These are phyloP conservation scores for Citropsis articulata DNA, from an alignment of 345 rosid genomes.

Conservation along the genomic window DNA sequence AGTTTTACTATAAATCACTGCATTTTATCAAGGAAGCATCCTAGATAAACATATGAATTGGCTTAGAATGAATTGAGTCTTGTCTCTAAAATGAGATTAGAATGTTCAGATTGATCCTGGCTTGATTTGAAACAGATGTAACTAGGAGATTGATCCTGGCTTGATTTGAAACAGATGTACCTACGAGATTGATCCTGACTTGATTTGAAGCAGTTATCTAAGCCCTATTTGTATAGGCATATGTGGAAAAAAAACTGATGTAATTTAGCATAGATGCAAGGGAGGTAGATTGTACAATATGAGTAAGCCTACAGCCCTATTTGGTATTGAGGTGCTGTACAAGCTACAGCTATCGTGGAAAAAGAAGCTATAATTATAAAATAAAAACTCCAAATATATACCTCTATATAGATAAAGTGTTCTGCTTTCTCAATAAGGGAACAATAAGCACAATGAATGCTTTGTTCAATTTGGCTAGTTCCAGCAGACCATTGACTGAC, in stretches of 20 bases:
- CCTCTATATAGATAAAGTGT: slow-evolving; percentile 93
- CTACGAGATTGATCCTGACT: not conserved
- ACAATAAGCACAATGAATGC: slow-evolving; percentile 89
- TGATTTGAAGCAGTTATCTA: too few species aligned
- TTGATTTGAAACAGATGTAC: not conserved
- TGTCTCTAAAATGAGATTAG: not conserved
- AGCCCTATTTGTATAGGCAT: too few species aligned
- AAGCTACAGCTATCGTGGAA: too few species aligned
- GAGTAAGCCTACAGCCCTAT: too few species aligned
- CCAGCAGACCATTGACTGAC: slow-evolving; percentile 99
- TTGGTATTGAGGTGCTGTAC: too few species aligned
- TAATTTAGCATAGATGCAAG: too few species aligned
- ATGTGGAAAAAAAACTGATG: too few species aligned
- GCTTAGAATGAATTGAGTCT: not conserved
- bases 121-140: too few species aligned
- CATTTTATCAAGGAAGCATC: not conserved
- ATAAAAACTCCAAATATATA: slow-evolving; percentile 24
- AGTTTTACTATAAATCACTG: not conserved
- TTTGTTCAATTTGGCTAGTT: slow-evolving; percentile 93
- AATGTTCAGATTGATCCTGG: not conserved
- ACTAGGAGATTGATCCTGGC: not conserved
- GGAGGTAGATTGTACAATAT: too few species aligned
- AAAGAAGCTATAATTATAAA: too few species aligned
- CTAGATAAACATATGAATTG: not conserved
- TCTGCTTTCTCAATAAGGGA: slow-evolving; percentile 98